A percentile compares a stretch with the other conserved stretches of the same genome.
These are phyloP conservation scores for Saraca asoca DNA, from an alignment of 331 rosid genomes.

Conservation along the genomic window DNA sequence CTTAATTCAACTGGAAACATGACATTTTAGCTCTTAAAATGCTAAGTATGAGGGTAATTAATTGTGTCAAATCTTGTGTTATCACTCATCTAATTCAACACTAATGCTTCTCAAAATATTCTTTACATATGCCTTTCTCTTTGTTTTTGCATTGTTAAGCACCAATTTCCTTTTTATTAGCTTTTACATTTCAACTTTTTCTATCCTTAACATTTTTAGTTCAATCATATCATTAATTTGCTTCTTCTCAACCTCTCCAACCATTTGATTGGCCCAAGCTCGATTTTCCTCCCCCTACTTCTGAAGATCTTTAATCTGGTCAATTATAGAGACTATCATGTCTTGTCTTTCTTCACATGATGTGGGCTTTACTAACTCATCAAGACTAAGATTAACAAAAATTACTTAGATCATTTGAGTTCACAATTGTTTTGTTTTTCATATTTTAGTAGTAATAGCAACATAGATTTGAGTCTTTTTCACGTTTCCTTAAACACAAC, in stretches of 20 bases:
- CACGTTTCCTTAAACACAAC: conserved; percentile 93
- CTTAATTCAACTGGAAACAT: too few species aligned
- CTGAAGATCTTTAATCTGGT: conserved; percentile 82
- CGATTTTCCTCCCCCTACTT: conserved; percentile 74
- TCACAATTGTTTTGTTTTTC: too few species aligned
- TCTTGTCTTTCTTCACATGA: conserved; percentile 87
- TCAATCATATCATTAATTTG: conserved; percentile 79
- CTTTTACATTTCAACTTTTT: conserved; percentile 84
- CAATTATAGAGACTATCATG: conserved; percentile 65
- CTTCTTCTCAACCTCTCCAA: conserved; percentile 88
- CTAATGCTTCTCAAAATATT: conserved; percentile 87
- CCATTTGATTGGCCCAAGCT: conserved; percentile 95
- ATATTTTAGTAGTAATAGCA: too few species aligned
- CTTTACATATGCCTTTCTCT: conserved; percentile 87
- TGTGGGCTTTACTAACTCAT: conserved; percentile 72
- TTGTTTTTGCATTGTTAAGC: conserved; percentile 80
- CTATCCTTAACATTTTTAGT: conserved; percentile 82
- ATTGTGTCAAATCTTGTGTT: too few species aligned
- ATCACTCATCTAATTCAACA: conserved; percentile 84
- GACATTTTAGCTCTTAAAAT: too few species aligned
- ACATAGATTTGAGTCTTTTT: too few species aligned
- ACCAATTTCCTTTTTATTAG: conserved; percentile 85
- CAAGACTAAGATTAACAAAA: too few species aligned
- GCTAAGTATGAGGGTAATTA: too few species aligned
- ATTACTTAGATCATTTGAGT: too few species aligned